phyloP scores from a whole-genome alignment of 148 eudicot genomes.

The Camellia granthamiana region DNA sequence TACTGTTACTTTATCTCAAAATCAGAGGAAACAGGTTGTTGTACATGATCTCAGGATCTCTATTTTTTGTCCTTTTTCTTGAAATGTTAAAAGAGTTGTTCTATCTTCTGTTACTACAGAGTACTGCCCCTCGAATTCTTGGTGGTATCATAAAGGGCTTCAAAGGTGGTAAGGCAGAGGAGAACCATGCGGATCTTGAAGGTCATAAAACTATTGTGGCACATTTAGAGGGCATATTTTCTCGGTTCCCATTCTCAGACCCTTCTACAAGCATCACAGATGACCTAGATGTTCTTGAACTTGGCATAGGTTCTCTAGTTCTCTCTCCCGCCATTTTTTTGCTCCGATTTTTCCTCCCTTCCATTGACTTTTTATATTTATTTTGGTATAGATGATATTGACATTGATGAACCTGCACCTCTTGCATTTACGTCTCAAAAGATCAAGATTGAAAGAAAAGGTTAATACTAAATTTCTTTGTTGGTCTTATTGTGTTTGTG shows the following conservation, averaged over 20 bases:
- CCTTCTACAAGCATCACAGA: slow-evolving; percentile 23
- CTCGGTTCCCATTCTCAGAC: slow-evolving; percentile 53
- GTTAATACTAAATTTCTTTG: slow-evolving; percentile 26
- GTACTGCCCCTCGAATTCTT: slow-evolving; percentile 46
- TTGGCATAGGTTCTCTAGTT: slow-evolving; percentile 55
- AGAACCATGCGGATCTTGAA: slow-evolving; percentile 31
- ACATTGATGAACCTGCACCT: slow-evolving; percentile 64
- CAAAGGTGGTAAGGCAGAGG: slow-evolving; percentile 48
- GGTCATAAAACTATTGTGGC: slow-evolving; percentile 31
- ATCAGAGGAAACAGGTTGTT: slow-evolving; percentile 57
- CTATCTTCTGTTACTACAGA: slow-evolving; percentile 36
- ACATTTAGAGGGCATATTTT: slow-evolving; percentile 56
- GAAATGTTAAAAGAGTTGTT: slow-evolving; percentile 9
- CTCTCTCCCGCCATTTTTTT: background rate
- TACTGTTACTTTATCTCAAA: slow-evolving; percentile 39
- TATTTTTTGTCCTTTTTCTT: slow-evolving; percentile 5
- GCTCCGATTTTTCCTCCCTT: background rate
- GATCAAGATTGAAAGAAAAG: slow-evolving; percentile 39
- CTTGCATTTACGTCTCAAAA: slow-evolving; percentile 39
- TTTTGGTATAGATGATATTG: slow-evolving; percentile 68
- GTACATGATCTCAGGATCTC: slow-evolving; percentile 19
- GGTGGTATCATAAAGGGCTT: slow-evolving; percentile 68
- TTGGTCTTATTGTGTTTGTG: background rate
- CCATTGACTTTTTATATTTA: slow-evolving; percentile 12
- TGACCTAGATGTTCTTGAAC: slow-evolving; percentile 41